These are phyloP conservation scores for Colletotrichum karsti DNA, from an alignment of 2,329 filamentous ascomycete genomes.

Conservation along the genomic window DNA sequence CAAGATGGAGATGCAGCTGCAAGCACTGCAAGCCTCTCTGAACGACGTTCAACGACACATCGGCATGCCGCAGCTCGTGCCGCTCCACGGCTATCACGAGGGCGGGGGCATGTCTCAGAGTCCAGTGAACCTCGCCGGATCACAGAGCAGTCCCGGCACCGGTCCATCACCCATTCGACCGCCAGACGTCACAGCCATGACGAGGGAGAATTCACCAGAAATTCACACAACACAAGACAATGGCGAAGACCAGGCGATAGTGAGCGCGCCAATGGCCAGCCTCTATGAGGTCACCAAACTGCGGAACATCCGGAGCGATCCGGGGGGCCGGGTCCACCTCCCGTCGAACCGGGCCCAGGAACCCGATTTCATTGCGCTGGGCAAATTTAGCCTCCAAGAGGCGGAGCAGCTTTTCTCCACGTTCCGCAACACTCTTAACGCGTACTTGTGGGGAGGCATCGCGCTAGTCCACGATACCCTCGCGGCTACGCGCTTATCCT, in stretches of 20 bases:
- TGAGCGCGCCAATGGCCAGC: conserved; percentile 41
- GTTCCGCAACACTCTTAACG: conserved; percentile 39
- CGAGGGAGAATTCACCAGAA: conserved; percentile 41
- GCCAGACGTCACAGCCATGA: conserved; percentile 39
- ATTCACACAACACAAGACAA: conserved; percentile 28
- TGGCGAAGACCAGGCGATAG: conserved; percentile 36
- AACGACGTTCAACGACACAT: conserved; percentile 35
- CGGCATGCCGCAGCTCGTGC: conserved; percentile 25
- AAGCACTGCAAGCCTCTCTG: conserved; percentile 35
- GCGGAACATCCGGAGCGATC: conserved; percentile 42
- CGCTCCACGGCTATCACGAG: neutral
- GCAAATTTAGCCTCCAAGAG: conserved; percentile 35
- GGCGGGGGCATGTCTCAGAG: conserved; percentile 23
- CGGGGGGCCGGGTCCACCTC: conserved; percentile 30
- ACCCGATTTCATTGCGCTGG: conserved; percentile 39
- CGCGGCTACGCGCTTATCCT: conserved; percentile 37
- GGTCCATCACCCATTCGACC: conserved; percentile 31
- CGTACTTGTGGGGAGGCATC: conserved; percentile 43
- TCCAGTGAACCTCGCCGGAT: conserved; percentile 13
- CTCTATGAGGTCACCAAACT: conserved; percentile 42
- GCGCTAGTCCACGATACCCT: conserved; percentile 38
- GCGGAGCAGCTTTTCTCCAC: conserved; percentile 38
- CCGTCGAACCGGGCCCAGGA: conserved; percentile 26
- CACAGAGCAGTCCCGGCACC: conserved; percentile 29
- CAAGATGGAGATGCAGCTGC: conserved; percentile 37